These are phyloP conservation scores for Rugosomyces carneus DNA, from an alignment of 1,284 basidiomycete species.

Conservation along the genomic window DNA sequence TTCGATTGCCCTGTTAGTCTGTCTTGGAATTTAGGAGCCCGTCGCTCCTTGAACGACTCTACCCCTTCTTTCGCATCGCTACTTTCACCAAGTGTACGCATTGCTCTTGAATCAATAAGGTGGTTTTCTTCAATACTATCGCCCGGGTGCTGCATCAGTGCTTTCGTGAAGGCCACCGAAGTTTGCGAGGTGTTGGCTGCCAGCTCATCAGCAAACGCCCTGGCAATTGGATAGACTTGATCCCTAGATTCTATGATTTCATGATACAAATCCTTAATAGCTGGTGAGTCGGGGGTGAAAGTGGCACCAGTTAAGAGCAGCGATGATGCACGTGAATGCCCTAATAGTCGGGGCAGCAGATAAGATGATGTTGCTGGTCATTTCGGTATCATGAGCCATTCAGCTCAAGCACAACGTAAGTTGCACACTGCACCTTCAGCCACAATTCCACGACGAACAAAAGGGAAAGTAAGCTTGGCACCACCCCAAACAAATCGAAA, in stretches of 20 bases:
- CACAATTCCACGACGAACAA: conserved; percentile 47
- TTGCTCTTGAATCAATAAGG: conserved; percentile 43
- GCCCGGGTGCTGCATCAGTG: conserved; percentile 43
- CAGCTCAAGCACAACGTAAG: neutral
- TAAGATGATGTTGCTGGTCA: conserved; percentile 42
- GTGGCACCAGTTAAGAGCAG: conserved; percentile 45
- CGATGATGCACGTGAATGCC: conserved; percentile 43
- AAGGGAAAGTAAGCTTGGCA: conserved; percentile 48
- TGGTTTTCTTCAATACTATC: conserved; percentile 48
- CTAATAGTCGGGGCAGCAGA: conserved; percentile 48
- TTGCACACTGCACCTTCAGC: conserved; percentile 36
- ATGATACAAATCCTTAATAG: conserved; percentile 40
- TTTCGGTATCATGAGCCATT: neutral
- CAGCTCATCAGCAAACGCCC: conserved; percentile 45
- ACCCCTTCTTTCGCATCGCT: conserved; percentile 44
- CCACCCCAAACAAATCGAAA: conserved; percentile 49
- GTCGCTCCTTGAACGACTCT: conserved; percentile 41
- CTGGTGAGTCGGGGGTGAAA: conserved; percentile 38
- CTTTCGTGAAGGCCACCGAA: conserved; percentile 46
- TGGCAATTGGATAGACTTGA: conserved; percentile 46
- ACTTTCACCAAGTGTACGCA: conserved; percentile 32
- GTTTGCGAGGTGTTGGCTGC: conserved; percentile 44
- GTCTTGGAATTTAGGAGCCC: conserved; percentile 38
- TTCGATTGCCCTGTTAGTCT: conserved; percentile 34
- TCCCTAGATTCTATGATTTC: conserved; percentile 40